Evolutionary conservation across 306 rosid genomes (phyloP).

Genomic region (Aeschynomene evenia): DNA sequence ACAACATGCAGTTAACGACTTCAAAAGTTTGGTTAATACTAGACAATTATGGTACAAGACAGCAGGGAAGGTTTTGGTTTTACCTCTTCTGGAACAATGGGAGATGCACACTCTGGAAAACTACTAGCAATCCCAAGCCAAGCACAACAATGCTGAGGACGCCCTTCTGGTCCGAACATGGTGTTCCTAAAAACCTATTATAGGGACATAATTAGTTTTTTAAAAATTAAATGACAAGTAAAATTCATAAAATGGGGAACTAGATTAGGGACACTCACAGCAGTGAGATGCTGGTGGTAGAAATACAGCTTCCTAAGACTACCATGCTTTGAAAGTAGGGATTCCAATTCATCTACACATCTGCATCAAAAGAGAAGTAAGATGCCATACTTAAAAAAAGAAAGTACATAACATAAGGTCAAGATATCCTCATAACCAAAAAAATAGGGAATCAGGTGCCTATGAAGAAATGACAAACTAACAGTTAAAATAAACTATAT

Average conservation of each 20-base stretch:
- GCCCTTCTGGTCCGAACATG: conserved; percentile 99
- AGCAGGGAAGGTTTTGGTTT: conserved; percentile 16
- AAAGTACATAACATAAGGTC: not conserved
- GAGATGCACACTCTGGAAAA: conserved; percentile 95
- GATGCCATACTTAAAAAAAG: conserved; percentile 2
- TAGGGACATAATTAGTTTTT: conserved; percentile 31
- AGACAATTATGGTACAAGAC: conserved; percentile 5
- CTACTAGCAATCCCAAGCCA: conserved; percentile 99
- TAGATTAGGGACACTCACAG: conserved; percentile 52
- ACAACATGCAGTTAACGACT: not conserved
- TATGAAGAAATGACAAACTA: not conserved
- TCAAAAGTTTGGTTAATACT: conserved; percentile 17
- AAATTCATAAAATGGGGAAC: conserved; percentile 25
- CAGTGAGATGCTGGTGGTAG: conserved; percentile 93
- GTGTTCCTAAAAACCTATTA: conserved; percentile 92
- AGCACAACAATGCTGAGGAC: conserved; percentile 99
- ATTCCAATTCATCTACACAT: conserved; percentile 94
- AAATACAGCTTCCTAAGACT: conserved; percentile 91
- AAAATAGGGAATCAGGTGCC: not conserved
- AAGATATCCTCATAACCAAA: conserved; percentile 2
- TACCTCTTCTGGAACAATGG: conserved; percentile 95
- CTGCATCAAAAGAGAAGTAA: conserved; percentile 48
- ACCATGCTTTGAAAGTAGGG: conserved; percentile 85
- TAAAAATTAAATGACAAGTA: conserved; percentile 22
- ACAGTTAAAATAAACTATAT: not conserved